phyloP scores from a whole-genome alignment of 208 protist species.

The Phytomonas francai region DNA sequence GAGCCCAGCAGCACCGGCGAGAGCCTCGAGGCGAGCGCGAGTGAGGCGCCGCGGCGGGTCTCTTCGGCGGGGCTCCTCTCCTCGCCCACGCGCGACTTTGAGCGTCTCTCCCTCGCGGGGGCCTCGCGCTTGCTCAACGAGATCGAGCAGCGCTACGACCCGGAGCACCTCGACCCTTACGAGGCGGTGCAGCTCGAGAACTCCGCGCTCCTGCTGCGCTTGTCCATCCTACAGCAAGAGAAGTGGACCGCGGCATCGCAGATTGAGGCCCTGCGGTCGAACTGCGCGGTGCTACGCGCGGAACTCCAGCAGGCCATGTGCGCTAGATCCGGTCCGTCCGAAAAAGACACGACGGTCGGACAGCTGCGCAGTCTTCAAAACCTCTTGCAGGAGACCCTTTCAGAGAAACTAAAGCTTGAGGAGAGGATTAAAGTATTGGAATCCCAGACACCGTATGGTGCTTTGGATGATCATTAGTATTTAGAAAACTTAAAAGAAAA shows the following conservation, averaged over 20 bases:
- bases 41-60: conserved; percentile 10
- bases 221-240: conserved; percentile 48
- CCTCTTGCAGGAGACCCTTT: conserved; percentile 52
- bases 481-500: conserved; percentile 1
- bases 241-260: conserved; percentile 37
- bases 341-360: conserved; percentile 17
- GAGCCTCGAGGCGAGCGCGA: neutral
- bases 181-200: conserved; percentile 57
- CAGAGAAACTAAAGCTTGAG: conserved; percentile 50
- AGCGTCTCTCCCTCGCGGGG: conserved; percentile 2
- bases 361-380: conserved; percentile 45
- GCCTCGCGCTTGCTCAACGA: conserved; percentile 16
- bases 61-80: conserved; percentile 9
- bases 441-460: neutral
- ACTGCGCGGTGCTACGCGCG: conserved; percentile 22
- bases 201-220: conserved; percentile 33
- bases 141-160: conserved; percentile 32
- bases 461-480: neutral
- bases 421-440: conserved; percentile 26
- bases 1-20: conserved; percentile 4
- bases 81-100: conserved; percentile 4
- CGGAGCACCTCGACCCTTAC: conserved; percentile 34
- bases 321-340: conserved; percentile 28
- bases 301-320: conserved; percentile 25
- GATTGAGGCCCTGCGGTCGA: conserved; percentile 35